phyloP scores from a whole-genome alignment of 2,329 filamentous ascomycete species.

The Talaromyces sp. region DNA sequence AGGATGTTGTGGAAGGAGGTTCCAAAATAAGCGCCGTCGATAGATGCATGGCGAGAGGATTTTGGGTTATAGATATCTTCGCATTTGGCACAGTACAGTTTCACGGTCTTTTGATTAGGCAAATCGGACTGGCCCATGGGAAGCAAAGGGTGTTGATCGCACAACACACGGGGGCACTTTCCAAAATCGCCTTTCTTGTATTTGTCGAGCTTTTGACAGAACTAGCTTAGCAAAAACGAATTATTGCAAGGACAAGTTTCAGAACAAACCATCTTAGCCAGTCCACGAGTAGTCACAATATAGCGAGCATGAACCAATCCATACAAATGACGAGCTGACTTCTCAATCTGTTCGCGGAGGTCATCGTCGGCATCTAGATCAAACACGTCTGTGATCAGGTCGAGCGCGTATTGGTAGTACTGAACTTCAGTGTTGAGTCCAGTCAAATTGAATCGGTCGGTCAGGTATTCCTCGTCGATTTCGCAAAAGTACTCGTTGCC shows the following conservation, averaged over 20 bases:
- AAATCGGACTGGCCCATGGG: slow-evolving; percentile 93
- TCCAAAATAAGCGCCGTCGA: slow-evolving; percentile 97
- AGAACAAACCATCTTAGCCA: slow-evolving; percentile 85
- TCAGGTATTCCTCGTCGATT: slow-evolving; percentile 98
- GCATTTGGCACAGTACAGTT: slow-evolving; percentile 94
- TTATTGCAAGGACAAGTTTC: slow-evolving; percentile 23
- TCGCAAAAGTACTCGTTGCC: slow-evolving; percentile 99
- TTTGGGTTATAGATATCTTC: slow-evolving; percentile 99
- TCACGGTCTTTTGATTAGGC: slow-evolving; percentile 82
- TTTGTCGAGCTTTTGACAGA: slow-evolving; percentile 73
- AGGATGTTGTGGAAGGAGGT: slow-evolving; percentile 98
- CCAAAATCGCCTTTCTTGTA: slow-evolving; percentile 98
- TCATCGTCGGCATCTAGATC: slow-evolving; percentile 98
- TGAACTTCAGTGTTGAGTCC: slow-evolving; percentile 96
- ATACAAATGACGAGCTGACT: slow-evolving; percentile 91
- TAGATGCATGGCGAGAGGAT: slow-evolving; percentile 87
- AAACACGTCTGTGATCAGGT: slow-evolving; percentile 96
- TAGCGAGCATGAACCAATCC: slow-evolving; percentile 94
- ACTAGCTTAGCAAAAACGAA: slow-evolving; percentile 16
- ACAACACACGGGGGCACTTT: slow-evolving; percentile 95
- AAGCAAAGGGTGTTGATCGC: slow-evolving; percentile 85
- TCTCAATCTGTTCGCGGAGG: slow-evolving; percentile 96
- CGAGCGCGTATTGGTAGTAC: slow-evolving; percentile 97
- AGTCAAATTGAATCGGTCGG: slow-evolving; percentile 95
- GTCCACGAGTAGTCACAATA: slow-evolving; percentile 88